Conservation (phyloP, 345 rosid genomes). For the Punica granatum region DNA sequence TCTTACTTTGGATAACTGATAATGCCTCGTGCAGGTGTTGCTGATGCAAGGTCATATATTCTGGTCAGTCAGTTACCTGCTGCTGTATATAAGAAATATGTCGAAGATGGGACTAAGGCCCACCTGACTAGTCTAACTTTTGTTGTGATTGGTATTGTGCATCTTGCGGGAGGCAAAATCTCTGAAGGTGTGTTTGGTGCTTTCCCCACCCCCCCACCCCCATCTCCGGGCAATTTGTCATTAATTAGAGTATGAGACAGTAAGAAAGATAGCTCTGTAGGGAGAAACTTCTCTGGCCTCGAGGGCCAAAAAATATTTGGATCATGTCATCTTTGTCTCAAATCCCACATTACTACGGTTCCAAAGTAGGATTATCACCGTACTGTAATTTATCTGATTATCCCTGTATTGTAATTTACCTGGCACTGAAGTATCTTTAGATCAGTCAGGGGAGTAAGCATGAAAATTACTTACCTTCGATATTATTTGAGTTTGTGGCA, state of each 20-base stretch:
- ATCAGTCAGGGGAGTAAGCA: background rate
- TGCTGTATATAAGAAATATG: constrained; percentile 48
- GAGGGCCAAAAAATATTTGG: background rate
- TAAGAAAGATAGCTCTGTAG: background rate
- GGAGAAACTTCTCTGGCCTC: background rate
- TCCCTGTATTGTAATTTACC: background rate
- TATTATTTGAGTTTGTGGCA: constrained; percentile 23
- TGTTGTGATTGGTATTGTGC: constrained; percentile 63
- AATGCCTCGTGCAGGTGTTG: constrained; percentile 30
- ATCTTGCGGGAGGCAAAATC: constrained; percentile 76
- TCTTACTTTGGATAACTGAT: constrained; percentile 4
- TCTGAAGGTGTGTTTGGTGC: constrained; percentile 49
- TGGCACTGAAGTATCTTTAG: background rate
- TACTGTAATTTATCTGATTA: background rate
- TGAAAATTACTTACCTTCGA: background rate
- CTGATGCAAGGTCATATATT: constrained; percentile 71
- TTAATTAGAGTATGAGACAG: background rate
- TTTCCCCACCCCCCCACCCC: background rate
- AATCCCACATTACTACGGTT: background rate
- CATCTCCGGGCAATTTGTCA: background rate
- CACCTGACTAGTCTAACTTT: constrained; percentile 71
- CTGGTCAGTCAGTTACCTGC: constrained; percentile 64
- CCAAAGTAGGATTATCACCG: too few relatives aligned
- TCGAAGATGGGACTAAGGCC: constrained; percentile 49
- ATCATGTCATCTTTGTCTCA: background rate